These are phyloP conservation scores for Paraurostyla sp. DNA, from an alignment of 73 alveolate species.

Conservation along the genomic window DNA sequence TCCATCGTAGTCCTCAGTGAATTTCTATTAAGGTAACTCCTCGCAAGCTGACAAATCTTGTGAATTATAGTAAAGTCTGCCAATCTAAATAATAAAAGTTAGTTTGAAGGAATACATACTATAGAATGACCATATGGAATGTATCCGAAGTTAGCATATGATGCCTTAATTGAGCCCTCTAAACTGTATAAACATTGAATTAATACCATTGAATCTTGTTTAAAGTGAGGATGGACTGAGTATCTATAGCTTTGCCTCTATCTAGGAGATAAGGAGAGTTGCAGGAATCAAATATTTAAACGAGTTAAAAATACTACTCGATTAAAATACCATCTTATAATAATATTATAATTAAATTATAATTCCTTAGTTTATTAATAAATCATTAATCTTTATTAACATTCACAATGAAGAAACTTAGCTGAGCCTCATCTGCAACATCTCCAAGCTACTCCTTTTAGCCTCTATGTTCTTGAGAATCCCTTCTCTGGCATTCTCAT, in stretches of 20 bases:
- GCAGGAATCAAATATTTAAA: not conserved
- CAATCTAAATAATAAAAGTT: constrained; percentile 34
- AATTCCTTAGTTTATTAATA: not conserved
- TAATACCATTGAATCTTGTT: not conserved
- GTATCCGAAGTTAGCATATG: constrained; percentile 67
- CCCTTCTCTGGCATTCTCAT: constrained; percentile 1
- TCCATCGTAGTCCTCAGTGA: constrained; percentile 60
- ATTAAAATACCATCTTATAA: constrained; percentile 3
- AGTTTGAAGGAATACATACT: not conserved
- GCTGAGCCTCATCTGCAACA: not conserved
- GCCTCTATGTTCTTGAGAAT: not conserved
- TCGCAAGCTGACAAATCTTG: constrained; percentile 62
- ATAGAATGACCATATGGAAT: constrained; percentile 76
- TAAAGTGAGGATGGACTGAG: constrained; percentile 9
- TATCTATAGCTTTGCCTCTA: not conserved
- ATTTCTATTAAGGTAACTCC: constrained; percentile 20
- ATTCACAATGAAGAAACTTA: not conserved
- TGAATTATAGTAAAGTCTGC: constrained; percentile 56
- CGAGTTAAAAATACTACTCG: not conserved
- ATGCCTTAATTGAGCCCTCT: constrained; percentile 59
- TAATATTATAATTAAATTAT: not conserved
- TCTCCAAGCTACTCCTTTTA: not conserved
- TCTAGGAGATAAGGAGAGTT: not conserved
- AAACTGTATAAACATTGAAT: not conserved
- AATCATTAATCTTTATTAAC: not conserved